Percentiles rank a stretch among this genome's conserved stretches.
These are phyloP conservation scores for Psilocybe cyanescens DNA, from an alignment of 768 basidiomycete species.

Conservation along the genomic window DNA sequence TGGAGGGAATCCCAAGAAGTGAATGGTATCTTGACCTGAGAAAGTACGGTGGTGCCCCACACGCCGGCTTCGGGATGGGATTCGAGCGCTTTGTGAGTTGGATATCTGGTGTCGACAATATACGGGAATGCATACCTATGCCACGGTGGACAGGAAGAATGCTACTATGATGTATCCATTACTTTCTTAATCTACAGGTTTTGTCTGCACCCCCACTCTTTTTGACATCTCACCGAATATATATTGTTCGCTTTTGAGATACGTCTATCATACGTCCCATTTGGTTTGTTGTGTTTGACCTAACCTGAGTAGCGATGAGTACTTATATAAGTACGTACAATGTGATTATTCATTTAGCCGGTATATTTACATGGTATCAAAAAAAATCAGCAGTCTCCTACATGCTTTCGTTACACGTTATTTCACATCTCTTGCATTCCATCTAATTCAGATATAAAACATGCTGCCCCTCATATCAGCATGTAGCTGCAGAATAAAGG, in stretches of 20 bases:
- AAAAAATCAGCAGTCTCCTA: too few species aligned
- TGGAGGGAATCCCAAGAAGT: slow-evolving; percentile 46
- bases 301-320: too few species aligned
- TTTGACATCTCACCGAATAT: too few species aligned
- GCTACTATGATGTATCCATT: slow-evolving; percentile 46
- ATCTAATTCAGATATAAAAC: slow-evolving; percentile 67
- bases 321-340: too few species aligned
- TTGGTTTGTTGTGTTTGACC: too few species aligned
- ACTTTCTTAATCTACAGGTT: too few species aligned
- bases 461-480: slow-evolving; percentile 61
- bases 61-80: slow-evolving; percentile 96
- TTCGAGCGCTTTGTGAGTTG: slow-evolving; percentile 91
- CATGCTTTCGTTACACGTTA: too few species aligned
- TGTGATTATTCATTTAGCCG: too few species aligned
- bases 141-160: slow-evolving; percentile 87
- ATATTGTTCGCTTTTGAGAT: too few species aligned
- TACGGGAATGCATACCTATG: slow-evolving; percentile 93
- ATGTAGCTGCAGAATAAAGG: slow-evolving; percentile 44
- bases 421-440: neutral
- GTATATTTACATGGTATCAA: too few species aligned
- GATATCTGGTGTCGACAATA: slow-evolving; percentile 86
- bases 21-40: slow-evolving; percentile 86
- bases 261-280: too few species aligned
- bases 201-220: too few species aligned
- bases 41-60: slow-evolving; percentile 84